These are phyloP conservation scores for Ceratocystis eucalypticola DNA, from an alignment of 2,329 filamentous ascomycete species.

Conservation along the genomic window DNA sequence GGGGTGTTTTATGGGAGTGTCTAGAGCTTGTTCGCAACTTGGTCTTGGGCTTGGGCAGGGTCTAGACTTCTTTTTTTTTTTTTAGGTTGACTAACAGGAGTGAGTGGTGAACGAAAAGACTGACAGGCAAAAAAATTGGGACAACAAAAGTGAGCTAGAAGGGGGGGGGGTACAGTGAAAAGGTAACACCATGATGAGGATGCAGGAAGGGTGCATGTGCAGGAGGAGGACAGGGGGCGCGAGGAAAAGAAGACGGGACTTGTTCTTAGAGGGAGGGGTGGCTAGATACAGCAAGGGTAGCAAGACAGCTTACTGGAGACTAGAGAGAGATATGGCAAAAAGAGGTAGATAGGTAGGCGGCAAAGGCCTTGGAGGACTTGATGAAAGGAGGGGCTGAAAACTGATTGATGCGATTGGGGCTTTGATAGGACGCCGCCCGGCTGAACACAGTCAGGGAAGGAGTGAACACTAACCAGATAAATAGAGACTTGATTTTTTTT, in stretches of 20 bases:
- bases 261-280: neutral
- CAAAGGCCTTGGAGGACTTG: neutral
- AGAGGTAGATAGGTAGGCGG: neutral
- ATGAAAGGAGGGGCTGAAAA: neutral
- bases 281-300: neutral
- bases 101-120: neutral
- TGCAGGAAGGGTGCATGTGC: neutral
- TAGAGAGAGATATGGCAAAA: neutral
- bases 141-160: neutral
- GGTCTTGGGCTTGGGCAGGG: neutral
- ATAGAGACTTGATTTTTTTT: neutral
- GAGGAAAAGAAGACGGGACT: neutral
- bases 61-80: neutral
- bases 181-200: conserved; percentile 3
- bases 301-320: neutral
- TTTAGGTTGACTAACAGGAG: neutral
- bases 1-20: neutral
- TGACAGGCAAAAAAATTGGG: neutral
- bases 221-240: neutral
- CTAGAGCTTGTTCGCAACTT: neutral
- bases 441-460: neutral
- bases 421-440: neutral
- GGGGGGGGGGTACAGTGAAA: neutral
- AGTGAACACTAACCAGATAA: neutral
- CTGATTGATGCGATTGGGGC: neutral